Conservation (phyloP, 768 basidiomycete species). For the Amanita rubescens region DNA sequence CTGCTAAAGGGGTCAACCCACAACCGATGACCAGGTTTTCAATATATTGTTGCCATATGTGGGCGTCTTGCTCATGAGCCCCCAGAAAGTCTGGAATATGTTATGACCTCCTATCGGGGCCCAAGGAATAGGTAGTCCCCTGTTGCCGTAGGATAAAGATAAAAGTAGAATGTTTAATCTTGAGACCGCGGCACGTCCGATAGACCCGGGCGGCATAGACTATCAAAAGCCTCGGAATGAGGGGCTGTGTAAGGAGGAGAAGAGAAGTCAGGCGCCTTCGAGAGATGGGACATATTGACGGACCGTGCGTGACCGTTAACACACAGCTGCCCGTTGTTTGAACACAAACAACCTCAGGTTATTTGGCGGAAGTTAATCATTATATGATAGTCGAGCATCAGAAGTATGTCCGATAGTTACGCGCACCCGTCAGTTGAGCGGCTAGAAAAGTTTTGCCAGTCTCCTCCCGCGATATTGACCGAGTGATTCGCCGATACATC, state of each 20-base stretch:
- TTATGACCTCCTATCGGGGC: background rate
- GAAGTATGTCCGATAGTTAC: background rate
- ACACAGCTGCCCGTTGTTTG: background rate
- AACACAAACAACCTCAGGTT: background rate
- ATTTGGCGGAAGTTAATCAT: background rate
- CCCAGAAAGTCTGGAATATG: background rate
- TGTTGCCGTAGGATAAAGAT: background rate
- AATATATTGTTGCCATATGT: background rate
- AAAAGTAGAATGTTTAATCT: background rate
- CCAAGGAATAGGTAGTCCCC: background rate
- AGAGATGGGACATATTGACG: no score
- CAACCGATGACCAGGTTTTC: no score
- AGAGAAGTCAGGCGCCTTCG: background rate
- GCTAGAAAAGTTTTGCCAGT: background rate
- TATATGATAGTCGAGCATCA: background rate
- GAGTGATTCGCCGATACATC: background rate
- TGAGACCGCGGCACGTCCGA: background rate
- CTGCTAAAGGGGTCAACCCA: background rate
- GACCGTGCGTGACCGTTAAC: background rate
- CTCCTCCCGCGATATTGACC: no score
- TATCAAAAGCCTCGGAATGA: background rate
- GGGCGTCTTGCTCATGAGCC: background rate
- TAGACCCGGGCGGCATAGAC: background rate
- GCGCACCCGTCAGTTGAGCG: background rate
- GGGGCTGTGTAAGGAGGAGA: background rate